phyloP scores from a whole-genome alignment of 352 stramenopile species.

The Globisporangium polare region DNA sequence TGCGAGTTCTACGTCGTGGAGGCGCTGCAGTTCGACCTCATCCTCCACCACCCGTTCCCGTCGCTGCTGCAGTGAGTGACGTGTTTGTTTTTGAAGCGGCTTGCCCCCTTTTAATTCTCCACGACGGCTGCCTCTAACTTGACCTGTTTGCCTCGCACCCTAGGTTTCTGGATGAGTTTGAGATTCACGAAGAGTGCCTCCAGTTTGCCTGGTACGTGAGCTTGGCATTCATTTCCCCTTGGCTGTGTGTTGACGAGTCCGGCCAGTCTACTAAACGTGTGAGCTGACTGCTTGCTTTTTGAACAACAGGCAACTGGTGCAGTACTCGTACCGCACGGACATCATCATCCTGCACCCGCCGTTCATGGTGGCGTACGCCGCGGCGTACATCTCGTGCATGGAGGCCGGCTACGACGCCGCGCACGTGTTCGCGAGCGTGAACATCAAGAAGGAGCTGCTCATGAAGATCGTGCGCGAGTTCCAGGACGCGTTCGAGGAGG shows the following conservation, averaged over 20 bases:
- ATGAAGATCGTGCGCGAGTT: conserved; percentile 81
- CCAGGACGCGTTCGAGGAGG: conserved; percentile 67
- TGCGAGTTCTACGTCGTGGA: conserved; percentile 90
- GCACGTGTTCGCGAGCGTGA: conserved; percentile 73
- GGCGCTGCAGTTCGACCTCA: conserved; percentile 84
- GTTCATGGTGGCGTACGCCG: conserved; percentile 87
- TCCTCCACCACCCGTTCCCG: conserved; percentile 83
- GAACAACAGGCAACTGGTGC: conserved; percentile 66
- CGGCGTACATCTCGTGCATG: conserved; percentile 71
- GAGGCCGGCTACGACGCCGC: conserved; percentile 74
- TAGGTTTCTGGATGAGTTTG: conserved; percentile 83
- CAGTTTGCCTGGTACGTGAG: conserved; percentile 70
- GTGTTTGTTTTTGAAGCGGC: too few relatives aligned
- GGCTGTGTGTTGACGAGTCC: neutral
- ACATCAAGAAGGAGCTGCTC: conserved; percentile 79
- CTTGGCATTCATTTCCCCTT: neutral
- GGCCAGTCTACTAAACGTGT: neutral
- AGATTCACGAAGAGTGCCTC: conserved; percentile 84
- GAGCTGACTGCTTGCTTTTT: neutral
- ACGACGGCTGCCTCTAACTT: neutral
- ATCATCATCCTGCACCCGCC: conserved; percentile 83
- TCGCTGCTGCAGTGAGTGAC: conserved; percentile 69
- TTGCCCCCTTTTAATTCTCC: neutral
- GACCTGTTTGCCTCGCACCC: neutral
- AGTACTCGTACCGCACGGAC: conserved; percentile 86